Evolutionary conservation across 139 green algal species (phyloP).

Genomic region (Micromonas commoda): DNA sequence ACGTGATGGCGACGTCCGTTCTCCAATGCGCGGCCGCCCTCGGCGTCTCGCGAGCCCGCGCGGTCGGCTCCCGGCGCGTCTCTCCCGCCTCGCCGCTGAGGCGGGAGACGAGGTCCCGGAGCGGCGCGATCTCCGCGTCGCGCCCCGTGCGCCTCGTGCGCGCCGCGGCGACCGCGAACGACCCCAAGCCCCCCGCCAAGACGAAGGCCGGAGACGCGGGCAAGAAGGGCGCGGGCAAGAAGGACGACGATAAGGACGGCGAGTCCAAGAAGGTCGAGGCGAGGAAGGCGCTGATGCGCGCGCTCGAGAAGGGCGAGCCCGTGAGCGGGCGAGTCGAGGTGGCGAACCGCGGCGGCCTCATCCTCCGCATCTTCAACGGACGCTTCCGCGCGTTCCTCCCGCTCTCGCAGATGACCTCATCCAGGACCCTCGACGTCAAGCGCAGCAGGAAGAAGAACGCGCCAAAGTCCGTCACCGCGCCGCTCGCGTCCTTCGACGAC

Average conservation of each 20-base stretch:
- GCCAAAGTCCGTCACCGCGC: slow-evolving; percentile 3
- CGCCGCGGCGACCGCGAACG: background rate
- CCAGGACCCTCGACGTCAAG: background rate
- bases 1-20: no score
- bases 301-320: background rate
- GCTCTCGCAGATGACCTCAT: slow-evolving; percentile 11
- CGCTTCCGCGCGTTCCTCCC: slow-evolving; percentile 12
- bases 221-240: background rate
- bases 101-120: no score
- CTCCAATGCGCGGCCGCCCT: no score
- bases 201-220: background rate
- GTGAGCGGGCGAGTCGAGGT: background rate
- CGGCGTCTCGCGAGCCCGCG: no score
- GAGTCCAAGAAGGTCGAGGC: background rate
- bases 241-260: background rate
- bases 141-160: background rate
- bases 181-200: background rate
- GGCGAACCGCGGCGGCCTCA: slow-evolving; percentile 17
- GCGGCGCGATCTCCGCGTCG: background rate
- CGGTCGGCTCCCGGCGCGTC: no score
- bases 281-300: background rate
- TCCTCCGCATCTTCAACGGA: background rate
- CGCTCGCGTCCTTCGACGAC: background rate
- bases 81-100: no score
- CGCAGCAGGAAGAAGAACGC: background rate